Conservation (phyloP, 2,329 filamentous ascomycete genomes). For the Aspergillus viridinutans region DNA sequence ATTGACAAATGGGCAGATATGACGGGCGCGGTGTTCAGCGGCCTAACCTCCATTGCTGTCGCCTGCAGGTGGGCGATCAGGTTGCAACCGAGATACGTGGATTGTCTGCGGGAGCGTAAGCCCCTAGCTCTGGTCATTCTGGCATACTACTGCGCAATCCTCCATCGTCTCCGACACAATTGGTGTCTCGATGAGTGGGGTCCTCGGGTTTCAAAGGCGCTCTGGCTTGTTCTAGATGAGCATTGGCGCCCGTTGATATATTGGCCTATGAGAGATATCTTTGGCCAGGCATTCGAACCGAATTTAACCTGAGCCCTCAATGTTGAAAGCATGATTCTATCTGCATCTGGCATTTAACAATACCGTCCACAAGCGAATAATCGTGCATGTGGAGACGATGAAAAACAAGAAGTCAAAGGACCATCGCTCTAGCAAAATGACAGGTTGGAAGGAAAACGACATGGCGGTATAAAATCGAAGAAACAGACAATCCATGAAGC, state of each 20-base stretch:
- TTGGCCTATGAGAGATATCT: constrained; percentile 29
- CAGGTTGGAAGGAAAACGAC: too few relatives aligned
- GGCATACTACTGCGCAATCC: constrained; percentile 58
- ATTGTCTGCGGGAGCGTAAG: constrained; percentile 34
- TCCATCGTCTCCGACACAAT: constrained; percentile 52
- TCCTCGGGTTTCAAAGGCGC: constrained; percentile 61
- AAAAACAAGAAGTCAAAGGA: neutral
- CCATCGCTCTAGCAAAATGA: neutral
- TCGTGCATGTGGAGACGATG: neutral
- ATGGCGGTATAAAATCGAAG: neutral
- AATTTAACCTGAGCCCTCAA: neutral
- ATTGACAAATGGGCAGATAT: constrained; percentile 27
- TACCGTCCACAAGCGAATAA: neutral
- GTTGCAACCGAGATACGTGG: constrained; percentile 30
- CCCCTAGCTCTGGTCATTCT: constrained; percentile 52
- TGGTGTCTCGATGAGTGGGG: constrained; percentile 69
- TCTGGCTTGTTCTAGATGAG: constrained; percentile 37
- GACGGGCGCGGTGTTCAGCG: constrained; percentile 20
- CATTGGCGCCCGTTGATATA: constrained; percentile 27
- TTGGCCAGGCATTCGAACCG: constrained; percentile 22
- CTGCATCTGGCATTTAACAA: too few relatives aligned
- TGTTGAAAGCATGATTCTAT: neutral
- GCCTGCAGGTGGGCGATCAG: constrained; percentile 37
- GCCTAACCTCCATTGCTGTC: constrained; percentile 52
- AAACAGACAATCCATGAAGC: neutral